A percentile compares a stretch with the other conserved stretches of the same genome.
Evolutionary conservation across 371 early-diverging fungal species (phyloP).

Genomic region (Rhizopus stolonifer): DNA sequence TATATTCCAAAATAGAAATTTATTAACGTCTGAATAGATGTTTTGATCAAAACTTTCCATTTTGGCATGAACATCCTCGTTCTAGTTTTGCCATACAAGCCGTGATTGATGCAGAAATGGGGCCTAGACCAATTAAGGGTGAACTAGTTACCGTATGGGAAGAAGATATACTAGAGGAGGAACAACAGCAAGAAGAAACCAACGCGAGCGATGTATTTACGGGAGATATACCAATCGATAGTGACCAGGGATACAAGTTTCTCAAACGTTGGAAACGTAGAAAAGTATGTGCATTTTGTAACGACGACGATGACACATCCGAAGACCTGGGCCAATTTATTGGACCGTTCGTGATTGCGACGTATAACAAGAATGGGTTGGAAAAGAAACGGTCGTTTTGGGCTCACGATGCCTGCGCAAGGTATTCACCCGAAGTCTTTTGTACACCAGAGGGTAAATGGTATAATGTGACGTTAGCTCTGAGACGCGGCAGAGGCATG

Average conservation of each 20-base stretch:
- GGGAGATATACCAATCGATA: constrained; percentile 31
- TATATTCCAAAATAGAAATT: not conserved
- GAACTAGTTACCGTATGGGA: constrained; percentile 65
- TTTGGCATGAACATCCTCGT: constrained; percentile 76
- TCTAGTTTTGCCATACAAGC: constrained; percentile 75
- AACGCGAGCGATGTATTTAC: constrained; percentile 43
- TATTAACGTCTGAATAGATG: constrained; percentile 51
- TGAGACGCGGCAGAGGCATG: constrained; percentile 74
- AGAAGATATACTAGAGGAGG: constrained; percentile 57
- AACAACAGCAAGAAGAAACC: not conserved
- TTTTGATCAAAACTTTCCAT: constrained; percentile 73
- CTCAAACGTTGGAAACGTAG: constrained; percentile 55
- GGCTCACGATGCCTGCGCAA: constrained; percentile 86
- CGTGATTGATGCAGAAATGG: constrained; percentile 54
- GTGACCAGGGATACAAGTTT: constrained; percentile 45
- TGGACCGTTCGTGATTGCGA: constrained; percentile 54
- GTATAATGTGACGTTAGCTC: constrained; percentile 84
- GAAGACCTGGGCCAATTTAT: constrained; percentile 59
- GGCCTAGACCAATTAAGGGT: constrained; percentile 54
- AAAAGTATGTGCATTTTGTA: constrained; percentile 74
- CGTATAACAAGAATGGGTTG: constrained; percentile 44
- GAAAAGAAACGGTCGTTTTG: constrained; percentile 69
- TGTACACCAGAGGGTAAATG: constrained; percentile 68
- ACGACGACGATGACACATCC: constrained; percentile 66
- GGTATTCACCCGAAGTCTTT: constrained; percentile 84